These are phyloP conservation scores for Macrophomina phaseolina DNA, from an alignment of 2,329 filamentous ascomycete genomes.

Conservation along the genomic window DNA sequence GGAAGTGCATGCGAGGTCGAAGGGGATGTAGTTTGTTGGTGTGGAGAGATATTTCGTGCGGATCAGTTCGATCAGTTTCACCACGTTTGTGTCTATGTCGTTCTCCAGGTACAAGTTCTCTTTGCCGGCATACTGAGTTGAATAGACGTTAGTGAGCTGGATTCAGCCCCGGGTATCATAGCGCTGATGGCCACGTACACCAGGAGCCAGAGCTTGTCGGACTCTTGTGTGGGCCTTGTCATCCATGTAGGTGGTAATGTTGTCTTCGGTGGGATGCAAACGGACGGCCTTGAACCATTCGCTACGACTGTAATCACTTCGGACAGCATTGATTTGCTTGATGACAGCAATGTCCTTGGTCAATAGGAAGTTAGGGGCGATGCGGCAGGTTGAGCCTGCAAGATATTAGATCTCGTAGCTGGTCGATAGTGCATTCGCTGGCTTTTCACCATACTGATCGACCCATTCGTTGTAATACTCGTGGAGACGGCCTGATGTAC, in stretches of 20 bases:
- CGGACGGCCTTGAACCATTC: slow-evolving; percentile 44
- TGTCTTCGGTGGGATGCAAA: slow-evolving; percentile 47
- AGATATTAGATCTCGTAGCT: background rate
- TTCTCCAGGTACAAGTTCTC: background rate
- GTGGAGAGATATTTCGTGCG: slow-evolving; percentile 28
- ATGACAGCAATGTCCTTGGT: slow-evolving; percentile 55
- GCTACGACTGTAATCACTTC: slow-evolving; percentile 48
- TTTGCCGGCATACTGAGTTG: slow-evolving; percentile 27
- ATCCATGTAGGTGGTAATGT: slow-evolving; percentile 47
- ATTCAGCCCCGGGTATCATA: slow-evolving; percentile 36
- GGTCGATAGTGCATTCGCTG: background rate
- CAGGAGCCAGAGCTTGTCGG: slow-evolving; percentile 44
- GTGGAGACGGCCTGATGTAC: slow-evolving; percentile 46
- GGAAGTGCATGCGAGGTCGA: slow-evolving; percentile 43
- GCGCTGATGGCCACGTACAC: slow-evolving; percentile 31
- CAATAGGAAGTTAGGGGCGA: slow-evolving; percentile 56
- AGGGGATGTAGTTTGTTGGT: slow-evolving; percentile 34
- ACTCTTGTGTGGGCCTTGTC: slow-evolving; percentile 45
- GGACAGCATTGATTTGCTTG: slow-evolving; percentile 50
- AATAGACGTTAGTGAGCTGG: slow-evolving; percentile 40
- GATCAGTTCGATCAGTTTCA: slow-evolving; percentile 1
- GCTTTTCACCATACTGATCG: slow-evolving; percentile 43
- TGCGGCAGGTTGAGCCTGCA: slow-evolving; percentile 38
- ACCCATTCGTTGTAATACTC: slow-evolving; percentile 44
- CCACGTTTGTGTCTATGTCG: background rate